phyloP scores from a whole-genome alignment of 805 yeast genomes.

The Huiozyma sinensis region DNA sequence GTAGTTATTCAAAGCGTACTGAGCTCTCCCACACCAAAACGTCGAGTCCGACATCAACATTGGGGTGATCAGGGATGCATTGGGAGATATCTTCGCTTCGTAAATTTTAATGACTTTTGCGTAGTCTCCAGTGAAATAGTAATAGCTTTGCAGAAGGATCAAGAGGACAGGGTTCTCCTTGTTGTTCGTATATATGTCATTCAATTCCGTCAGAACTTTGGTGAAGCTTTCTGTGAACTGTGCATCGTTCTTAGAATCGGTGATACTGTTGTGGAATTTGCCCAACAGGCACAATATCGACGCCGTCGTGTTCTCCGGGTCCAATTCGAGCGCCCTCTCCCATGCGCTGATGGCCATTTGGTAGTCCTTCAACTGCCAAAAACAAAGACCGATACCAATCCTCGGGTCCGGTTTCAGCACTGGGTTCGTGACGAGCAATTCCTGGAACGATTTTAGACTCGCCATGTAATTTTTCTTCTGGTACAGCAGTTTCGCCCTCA shows the following conservation, averaged over 20 bases:
- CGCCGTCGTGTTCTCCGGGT: conserved; percentile 50
- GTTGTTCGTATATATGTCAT: conserved; percentile 29
- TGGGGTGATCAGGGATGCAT: conserved; percentile 26
- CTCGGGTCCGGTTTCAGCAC: conserved; percentile 81
- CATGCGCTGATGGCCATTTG: conserved; percentile 72
- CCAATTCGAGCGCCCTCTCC: conserved; percentile 64
- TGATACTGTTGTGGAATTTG: conserved; percentile 51
- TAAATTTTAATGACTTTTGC: conserved; percentile 48
- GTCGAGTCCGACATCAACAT: conserved; percentile 48
- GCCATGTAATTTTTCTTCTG: conserved; percentile 59
- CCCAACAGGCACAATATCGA: conserved; percentile 56
- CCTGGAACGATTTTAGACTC: conserved; percentile 77
- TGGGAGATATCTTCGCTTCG: conserved; percentile 35
- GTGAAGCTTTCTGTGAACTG: conserved; percentile 53
- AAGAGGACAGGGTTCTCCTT: conserved; percentile 51
- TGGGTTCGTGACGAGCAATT: conserved; percentile 67
- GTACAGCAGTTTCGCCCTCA: conserved; percentile 74
- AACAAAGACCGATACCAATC: conserved; percentile 89
- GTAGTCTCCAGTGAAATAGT: conserved; percentile 57
- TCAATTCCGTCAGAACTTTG: conserved; percentile 41
- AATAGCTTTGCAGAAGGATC: conserved; percentile 56
- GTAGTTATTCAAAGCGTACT: conserved; percentile 48
- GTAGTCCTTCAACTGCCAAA: conserved; percentile 76
- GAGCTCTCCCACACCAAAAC: conserved; percentile 81
- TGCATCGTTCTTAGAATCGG: conserved; percentile 37